Conservation (phyloP, 352 stramenopile genomes). For the Globisporangium rhizosaccharum region DNA sequence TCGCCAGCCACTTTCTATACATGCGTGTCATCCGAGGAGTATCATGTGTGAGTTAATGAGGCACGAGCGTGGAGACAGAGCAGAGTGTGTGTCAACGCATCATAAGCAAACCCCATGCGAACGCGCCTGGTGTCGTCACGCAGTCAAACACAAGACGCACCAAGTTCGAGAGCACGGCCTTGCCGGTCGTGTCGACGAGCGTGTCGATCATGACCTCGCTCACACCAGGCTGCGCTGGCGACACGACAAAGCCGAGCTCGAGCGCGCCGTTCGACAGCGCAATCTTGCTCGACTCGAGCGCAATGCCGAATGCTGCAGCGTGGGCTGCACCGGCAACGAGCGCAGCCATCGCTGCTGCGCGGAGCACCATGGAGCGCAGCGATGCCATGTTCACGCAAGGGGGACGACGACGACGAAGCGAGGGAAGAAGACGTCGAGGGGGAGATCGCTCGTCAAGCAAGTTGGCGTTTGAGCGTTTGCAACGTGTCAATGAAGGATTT, state of each 20-base stretch:
- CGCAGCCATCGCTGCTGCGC: slow-evolving; percentile 14
- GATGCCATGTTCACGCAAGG: slow-evolving; percentile 5
- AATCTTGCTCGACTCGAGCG: slow-evolving; percentile 40
- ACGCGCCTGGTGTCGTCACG: background rate
- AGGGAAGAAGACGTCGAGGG: background rate
- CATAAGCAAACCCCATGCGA: background rate
- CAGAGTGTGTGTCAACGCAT: background rate
- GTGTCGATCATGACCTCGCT: slow-evolving; percentile 58
- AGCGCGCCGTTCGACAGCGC: slow-evolving; percentile 31
- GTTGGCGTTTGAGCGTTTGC: no score
- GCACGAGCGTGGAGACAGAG: no score
- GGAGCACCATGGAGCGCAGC: slow-evolving; percentile 14
- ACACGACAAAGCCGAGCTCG: slow-evolving; percentile 48
- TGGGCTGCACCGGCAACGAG: slow-evolving; percentile 12
- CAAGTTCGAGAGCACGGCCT: slow-evolving; percentile 47
- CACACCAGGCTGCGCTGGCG: slow-evolving; percentile 47
- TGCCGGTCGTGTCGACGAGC: slow-evolving; percentile 60
- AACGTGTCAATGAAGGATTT: no score
- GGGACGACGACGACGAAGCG: background rate
- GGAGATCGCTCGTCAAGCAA: background rate
- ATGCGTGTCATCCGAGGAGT: background rate
- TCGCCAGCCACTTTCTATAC: slow-evolving; percentile 55
- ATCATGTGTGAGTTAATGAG: background rate
- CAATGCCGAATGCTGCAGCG: slow-evolving; percentile 36
- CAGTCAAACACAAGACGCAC: slow-evolving; percentile 20